Evolutionary conservation across 2,329 filamentous ascomycete species (phyloP), one percentile per base, ranked within the genome.

Genomic region (Aaosphaeria pasadenensis): DNA sequence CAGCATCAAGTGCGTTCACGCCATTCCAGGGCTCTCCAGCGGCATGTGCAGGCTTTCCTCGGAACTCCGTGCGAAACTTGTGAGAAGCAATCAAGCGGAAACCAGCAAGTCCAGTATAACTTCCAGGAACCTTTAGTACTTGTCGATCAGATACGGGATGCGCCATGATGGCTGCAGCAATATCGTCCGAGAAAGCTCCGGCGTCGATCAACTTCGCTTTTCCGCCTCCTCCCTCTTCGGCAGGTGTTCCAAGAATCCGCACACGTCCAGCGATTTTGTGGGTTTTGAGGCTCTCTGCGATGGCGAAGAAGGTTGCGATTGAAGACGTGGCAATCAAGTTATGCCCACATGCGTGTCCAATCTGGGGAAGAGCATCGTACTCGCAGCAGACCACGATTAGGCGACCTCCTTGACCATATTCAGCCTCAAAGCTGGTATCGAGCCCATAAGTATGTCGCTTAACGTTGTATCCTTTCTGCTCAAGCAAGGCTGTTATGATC

Each of bases 341-440:
- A 52, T 76, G 74, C 0, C 74, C 73, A 46, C 73, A 76, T 1
- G 74, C 73, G 52, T 76, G 73, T 1, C 71, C 73, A 11, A 75
- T 67, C 17, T 64, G 63, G 3, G 62, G 63, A 29, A 75, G 55
- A 5, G 72, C 71, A 55, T 75, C 71, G 1, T 67, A 70, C 47
- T 75, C 74, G 48, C 76, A 76, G 11, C 69, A 72, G 7, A 76
- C 71, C 0, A 69, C 72, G 3, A 77, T 76, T 0, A 77, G 77
- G n/a, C 68, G 62, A 44, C 57, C 71, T 7, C 74, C 72, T 44
- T 67, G 76, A 47, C 78, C 73, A 48, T 69, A 79, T 1, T 75
- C 73, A 4, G 78, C 78, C 29, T 75, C 71, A 70, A 79, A 82
- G 9, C 79, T 79, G 2, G 79, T 82, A 32, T 70, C 66, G 51